These are phyloP conservation scores for Leptographium wingfieldii DNA, from an alignment of 2,329 filamentous ascomycete species.

Conservation along the genomic window DNA sequence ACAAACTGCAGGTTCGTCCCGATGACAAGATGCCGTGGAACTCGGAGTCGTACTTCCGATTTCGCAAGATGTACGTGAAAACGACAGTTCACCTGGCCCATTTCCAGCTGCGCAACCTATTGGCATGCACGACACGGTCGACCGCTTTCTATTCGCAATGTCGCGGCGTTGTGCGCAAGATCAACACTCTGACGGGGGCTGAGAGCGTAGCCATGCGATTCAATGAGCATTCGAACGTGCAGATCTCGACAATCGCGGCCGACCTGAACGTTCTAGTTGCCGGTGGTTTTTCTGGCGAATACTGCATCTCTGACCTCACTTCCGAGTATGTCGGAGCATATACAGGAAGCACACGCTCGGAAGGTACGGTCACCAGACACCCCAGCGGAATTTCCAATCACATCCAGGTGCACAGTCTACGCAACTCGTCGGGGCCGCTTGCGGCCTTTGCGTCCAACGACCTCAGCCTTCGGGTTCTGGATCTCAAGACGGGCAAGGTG, in stretches of 20 bases:
- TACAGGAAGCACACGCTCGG: slow-evolving; percentile 21
- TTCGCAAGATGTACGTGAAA: slow-evolving; percentile 42
- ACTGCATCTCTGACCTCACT: slow-evolving; percentile 34
- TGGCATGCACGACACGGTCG: slow-evolving; percentile 42
- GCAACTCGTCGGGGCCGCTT: slow-evolving; percentile 37
- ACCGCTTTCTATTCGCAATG: slow-evolving; percentile 45
- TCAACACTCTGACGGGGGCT: slow-evolving; percentile 36
- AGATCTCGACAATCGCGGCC: slow-evolving; percentile 39
- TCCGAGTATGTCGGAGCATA: slow-evolving; percentile 17
- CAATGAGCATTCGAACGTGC: slow-evolving; percentile 22
- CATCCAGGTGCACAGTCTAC: slow-evolving; percentile 41
- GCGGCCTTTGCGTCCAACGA: slow-evolving; percentile 55
- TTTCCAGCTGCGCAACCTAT: slow-evolving; percentile 52
- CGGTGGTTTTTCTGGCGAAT: slow-evolving; percentile 46
- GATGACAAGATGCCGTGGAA: slow-evolving; percentile 23
- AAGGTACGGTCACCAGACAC: slow-evolving; percentile 35
- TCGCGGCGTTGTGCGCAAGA: slow-evolving; percentile 33
- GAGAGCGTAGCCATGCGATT: slow-evolving; percentile 33
- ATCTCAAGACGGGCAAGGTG: slow-evolving; percentile 46
- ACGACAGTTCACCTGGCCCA: slow-evolving; percentile 44
- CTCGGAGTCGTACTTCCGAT: slow-evolving; percentile 42
- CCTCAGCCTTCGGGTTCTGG: slow-evolving; percentile 42
- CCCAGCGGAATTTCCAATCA: slow-evolving; percentile 52
- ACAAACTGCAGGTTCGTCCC: slow-evolving; percentile 2
- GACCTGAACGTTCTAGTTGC: slow-evolving; percentile 43